These are phyloP conservation scores for Lipomyces orientalis DNA, from an alignment of 805 yeast species.

Conservation along the genomic window DNA sequence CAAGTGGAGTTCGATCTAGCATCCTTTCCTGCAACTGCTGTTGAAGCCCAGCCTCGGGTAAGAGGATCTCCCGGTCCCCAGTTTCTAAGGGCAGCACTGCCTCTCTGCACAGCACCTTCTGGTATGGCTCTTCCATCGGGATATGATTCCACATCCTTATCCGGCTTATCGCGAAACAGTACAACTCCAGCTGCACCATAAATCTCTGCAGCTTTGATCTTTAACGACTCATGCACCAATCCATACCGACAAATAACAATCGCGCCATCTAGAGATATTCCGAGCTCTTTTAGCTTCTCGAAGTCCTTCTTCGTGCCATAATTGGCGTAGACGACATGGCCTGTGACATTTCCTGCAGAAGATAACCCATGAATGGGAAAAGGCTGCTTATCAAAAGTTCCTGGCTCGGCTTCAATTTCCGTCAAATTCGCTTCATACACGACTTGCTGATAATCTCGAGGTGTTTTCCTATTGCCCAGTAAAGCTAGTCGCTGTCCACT, in stretches of 20 bases:
- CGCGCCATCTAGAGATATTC: conserved; percentile 60
- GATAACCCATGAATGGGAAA: conserved; percentile 74
- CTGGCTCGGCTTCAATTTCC: conserved; percentile 27
- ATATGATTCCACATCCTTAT: conserved; percentile 58
- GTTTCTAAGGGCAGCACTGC: conserved; percentile 69
- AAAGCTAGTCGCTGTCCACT: conserved; percentile 23
- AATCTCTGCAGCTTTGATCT: conserved; percentile 76
- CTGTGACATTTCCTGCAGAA: conserved; percentile 76
- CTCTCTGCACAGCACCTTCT: conserved; percentile 76
- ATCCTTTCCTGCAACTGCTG: conserved; percentile 47
- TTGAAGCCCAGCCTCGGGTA: conserved; percentile 69
- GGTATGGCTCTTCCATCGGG: conserved; percentile 80
- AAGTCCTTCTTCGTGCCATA: conserved; percentile 70
- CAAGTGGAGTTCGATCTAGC: conserved; percentile 49
- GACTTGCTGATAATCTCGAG: conserved; percentile 57
- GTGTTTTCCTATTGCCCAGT: conserved; percentile 41
- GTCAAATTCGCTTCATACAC: conserved; percentile 45
- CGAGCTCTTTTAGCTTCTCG: conserved; percentile 51
- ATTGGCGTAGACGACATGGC: conserved; percentile 67
- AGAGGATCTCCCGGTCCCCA: conserved; percentile 77
- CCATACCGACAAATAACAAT: conserved; percentile 75
- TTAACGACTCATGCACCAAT: conserved; percentile 68
- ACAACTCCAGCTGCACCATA: conserved; percentile 70
- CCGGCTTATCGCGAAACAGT: conserved; percentile 72
- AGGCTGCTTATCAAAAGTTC: conserved; percentile 25